Percentiles rank a stretch among this genome's conserved stretches.
phyloP scores from a whole-genome alignment of 371 early-diverging fungal species.

The Lichtheimia ramosa region DNA sequence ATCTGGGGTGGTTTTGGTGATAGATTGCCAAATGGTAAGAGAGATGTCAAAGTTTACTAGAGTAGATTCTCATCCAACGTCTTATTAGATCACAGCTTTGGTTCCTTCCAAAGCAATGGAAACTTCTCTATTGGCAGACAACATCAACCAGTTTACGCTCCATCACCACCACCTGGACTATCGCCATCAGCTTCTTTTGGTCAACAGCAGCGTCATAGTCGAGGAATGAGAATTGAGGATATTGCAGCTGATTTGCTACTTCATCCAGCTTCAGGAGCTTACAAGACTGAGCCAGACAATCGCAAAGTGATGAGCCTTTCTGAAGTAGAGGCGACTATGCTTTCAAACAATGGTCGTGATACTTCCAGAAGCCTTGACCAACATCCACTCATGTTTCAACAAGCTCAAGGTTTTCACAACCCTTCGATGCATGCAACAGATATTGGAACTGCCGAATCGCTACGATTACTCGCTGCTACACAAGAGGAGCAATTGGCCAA shows the following conservation, averaged over 20 bases:
- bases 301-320: conserved; percentile 64
- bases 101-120: conserved; percentile 13
- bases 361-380: not conserved
- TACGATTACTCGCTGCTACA: conserved; percentile 15
- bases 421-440: conserved; percentile 28
- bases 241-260: conserved; percentile 61
- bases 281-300: conserved; percentile 12
- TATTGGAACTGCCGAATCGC: conserved; percentile 13
- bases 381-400: conserved; percentile 7
- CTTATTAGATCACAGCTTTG: conserved; percentile 14
- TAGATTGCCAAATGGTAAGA: conserved; percentile 15
- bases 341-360: conserved; percentile 20
- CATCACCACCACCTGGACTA: conserved; percentile 24
- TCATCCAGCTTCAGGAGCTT: conserved; percentile 20
- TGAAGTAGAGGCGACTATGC: conserved; percentile 70
- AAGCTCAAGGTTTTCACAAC: conserved; percentile 22
- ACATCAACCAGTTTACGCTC: conserved; percentile 22
- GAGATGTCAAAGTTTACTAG: too few species aligned
- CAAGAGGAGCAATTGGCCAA: conserved; percentile 19
- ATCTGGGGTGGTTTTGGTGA: conserved; percentile 49
- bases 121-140: conserved; percentile 12
- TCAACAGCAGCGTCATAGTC: conserved; percentile 31
- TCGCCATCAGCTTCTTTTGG: conserved; percentile 28
- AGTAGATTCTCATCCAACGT: too few species aligned
- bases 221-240: conserved; percentile 48